Base-by-base conservation (phyloP, 805 yeast genomes). In the Myxozyma kluyveri region DNA sequence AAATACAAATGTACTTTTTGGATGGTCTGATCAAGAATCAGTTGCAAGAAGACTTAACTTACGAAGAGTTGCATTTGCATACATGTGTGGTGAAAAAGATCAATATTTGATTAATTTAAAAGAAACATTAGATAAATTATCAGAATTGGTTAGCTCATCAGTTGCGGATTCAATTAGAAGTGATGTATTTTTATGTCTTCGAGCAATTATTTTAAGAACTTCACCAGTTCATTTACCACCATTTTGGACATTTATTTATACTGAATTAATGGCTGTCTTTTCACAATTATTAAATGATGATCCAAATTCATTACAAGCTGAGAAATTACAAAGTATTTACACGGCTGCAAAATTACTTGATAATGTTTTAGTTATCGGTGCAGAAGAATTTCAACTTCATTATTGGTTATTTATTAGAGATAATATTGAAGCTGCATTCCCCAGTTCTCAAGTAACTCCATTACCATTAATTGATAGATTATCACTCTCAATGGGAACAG, bases 401-500 rank as follows among this genome's bases (percentile, higher is more conserved):
- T 93, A 88, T 62, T 91, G 98, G 98, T 71, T 93, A 1, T 93
- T 88, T 64, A 78, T 91, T 9, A 75, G 82, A 24, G 88, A 85
- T 61, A 81, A 79, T 17, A 74, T 81, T 17, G 83, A 81, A 53
- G 81, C 84, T 18, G 74, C 78, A 27, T 76, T 73, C 60, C 73
- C 75, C 52, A 69, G 65, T 18, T 56, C 61, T 17, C 67, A 65
- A 52, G 70, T 40, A 37, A 43, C 45, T 65, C 69, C 55, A 2
- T 43, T 56, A n/a, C 59, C 60, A 4, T 24, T 56, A 12, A 68
- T 81, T 22, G 89, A 84, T 53, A 67, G 70, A 52, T 67, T 79
- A 7, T 67, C 75, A 3, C 32, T 56, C 31, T 29, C 53, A 26
- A n/a, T 33, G 56, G 61, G 27, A 52, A 63, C 42, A 39, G 61